A percentile compares a stretch with the other conserved stretches of the same genome.
Evolutionary conservation across 2,329 filamentous ascomycete species (phyloP).

Genomic region (Bipolaris victoriae): DNA sequence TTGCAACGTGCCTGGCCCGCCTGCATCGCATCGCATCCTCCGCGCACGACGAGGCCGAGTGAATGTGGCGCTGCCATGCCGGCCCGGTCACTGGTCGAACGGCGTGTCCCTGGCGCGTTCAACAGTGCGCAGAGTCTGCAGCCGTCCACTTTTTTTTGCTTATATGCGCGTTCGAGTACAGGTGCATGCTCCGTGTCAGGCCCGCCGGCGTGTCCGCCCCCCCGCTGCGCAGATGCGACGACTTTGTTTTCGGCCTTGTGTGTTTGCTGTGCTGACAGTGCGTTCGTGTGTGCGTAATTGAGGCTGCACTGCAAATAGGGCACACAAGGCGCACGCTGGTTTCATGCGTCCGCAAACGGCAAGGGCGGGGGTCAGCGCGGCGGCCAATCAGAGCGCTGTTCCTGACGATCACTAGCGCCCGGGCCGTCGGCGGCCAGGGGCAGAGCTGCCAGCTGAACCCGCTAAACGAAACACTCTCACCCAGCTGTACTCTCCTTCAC

Average conservation of each 20-base stretch:
- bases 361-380: slow-evolving; percentile 13
- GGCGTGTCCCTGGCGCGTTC: slow-evolving; percentile 28
- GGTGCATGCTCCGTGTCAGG: not conserved
- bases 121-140: slow-evolving; percentile 20
- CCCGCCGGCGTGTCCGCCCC: not conserved
- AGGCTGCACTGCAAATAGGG: slow-evolving; percentile 20
- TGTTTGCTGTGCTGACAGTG: slow-evolving; percentile 8
- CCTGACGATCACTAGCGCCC: slow-evolving; percentile 36
- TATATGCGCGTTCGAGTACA: not conserved
- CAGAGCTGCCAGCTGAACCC: slow-evolving; percentile 26
- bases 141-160: slow-evolving; percentile 2
- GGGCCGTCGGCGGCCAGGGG: slow-evolving; percentile 13
- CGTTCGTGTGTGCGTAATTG: slow-evolving; percentile 20
- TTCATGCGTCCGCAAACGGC: slow-evolving; percentile 38
- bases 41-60: slow-evolving; percentile 20
- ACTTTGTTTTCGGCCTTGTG: slow-evolving; percentile 2
- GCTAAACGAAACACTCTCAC: slow-evolving; percentile 25
- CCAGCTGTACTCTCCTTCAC: no score
- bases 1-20: slow-evolving; percentile 19
- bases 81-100: slow-evolving; percentile 31
- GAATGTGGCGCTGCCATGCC: slow-evolving; percentile 25
- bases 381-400: slow-evolving; percentile 30
- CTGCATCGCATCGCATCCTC: slow-evolving; percentile 28
- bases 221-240: not conserved
- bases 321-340: slow-evolving; percentile 24